phyloP scores from a whole-genome alignment of 2,329 filamentous ascomycete species.

The Daldinia eschscholtzii region DNA sequence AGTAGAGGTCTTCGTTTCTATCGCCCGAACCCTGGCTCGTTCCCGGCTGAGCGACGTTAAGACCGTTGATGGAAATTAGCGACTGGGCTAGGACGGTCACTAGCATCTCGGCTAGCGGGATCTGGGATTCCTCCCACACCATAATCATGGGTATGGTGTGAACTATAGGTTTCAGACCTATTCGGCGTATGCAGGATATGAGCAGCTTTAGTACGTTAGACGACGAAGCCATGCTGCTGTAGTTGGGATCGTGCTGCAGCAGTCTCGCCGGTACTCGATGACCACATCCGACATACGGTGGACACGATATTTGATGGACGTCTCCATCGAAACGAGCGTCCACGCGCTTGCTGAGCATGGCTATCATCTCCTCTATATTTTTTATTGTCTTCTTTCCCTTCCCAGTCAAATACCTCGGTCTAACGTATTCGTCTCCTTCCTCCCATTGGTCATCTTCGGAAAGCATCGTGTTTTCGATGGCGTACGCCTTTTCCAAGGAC shows the following conservation, averaged over 20 bases:
- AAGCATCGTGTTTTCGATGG: neutral
- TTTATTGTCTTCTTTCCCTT: neutral
- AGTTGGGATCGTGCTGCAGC: neutral
- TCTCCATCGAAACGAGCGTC: neutral
- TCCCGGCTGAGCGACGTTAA: neutral
- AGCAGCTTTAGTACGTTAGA: neutral
- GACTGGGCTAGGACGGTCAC: neutral
- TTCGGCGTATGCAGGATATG: neutral
- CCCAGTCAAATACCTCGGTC: neutral
- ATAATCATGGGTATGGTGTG: neutral
- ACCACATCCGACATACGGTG: neutral
- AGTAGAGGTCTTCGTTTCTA: neutral
- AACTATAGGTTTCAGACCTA: neutral
- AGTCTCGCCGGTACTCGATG: neutral
- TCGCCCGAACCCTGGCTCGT: neutral
- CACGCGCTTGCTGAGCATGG: neutral
- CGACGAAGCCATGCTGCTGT: neutral
- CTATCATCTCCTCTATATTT: neutral
- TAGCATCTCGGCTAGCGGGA: neutral
- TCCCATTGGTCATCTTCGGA: neutral
- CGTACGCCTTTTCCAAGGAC: neutral
- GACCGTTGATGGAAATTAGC: neutral
- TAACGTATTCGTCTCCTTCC: neutral
- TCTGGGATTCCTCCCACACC: neutral
- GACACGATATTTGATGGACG: neutral